Evolutionary conservation across 2,329 filamentous ascomycete species (phyloP).

Genomic region (Fusarium falciforme): DNA sequence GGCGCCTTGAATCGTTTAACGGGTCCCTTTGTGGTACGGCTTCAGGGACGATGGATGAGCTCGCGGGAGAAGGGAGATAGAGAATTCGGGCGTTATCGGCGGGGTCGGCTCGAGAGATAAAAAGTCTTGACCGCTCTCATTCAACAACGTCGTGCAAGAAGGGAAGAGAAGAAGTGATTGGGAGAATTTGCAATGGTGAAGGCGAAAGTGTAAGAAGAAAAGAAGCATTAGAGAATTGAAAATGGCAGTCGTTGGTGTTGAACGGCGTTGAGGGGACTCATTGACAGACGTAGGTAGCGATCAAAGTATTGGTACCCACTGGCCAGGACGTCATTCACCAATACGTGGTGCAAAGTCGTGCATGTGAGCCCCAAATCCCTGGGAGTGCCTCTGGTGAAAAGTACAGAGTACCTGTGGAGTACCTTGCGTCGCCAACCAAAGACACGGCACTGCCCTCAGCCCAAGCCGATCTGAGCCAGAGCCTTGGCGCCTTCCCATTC

Average conservation of each 20-base stretch:
- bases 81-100: conserved; percentile 29
- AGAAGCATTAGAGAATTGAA: conserved; percentile 1
- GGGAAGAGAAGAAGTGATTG: not conserved
- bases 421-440: conserved; percentile 21
- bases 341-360: conserved; percentile 12
- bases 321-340: conserved; percentile 27
- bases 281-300: conserved; percentile 13
- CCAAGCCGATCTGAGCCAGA: conserved; percentile 6
- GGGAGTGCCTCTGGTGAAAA: not conserved
- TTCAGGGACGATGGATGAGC: conserved; percentile 10
- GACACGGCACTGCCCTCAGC: not conserved
- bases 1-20: not conserved
- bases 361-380: not conserved
- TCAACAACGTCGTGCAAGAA: not conserved
- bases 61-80: not conserved
- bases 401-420: conserved; percentile 22
- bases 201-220: not conserved
- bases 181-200: not conserved
- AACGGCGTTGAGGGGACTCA: conserved; percentile 17
- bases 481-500: conserved; percentile 2
- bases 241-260: conserved; percentile 23
- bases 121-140: conserved; percentile 2
- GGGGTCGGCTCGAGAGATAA: conserved; percentile 17
- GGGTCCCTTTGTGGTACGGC: conserved; percentile 6
- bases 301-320: conserved; percentile 27